Conservation (phyloP, 371 early-diverging fungal species). For the Saksenaea oblongispora region DNA sequence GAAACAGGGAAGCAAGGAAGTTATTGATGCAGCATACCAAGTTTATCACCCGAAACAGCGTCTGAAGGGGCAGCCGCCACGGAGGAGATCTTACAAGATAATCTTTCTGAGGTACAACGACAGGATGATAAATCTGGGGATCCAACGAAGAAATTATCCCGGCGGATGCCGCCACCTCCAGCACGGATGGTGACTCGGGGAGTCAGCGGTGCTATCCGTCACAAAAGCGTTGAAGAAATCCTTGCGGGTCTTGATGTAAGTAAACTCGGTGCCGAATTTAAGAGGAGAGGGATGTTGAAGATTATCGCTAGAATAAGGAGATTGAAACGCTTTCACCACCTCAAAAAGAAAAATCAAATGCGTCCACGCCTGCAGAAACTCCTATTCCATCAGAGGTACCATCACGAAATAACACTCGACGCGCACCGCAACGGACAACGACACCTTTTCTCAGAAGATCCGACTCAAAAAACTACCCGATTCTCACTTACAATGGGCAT, state of each 20-base stretch:
- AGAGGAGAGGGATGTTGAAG: not conserved
- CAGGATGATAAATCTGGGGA: not conserved
- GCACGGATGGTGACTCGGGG: conserved; percentile 76
- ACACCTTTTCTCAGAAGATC: conserved; percentile 24
- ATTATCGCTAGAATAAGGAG: conserved; percentile 1
- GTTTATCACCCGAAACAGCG: not conserved
- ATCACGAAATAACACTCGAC: not conserved
- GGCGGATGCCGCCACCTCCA: conserved; percentile 59
- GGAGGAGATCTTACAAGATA: not conserved
- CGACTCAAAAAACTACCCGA: conserved; percentile 35
- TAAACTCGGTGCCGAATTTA: not conserved
- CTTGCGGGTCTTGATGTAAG: conserved; percentile 50
- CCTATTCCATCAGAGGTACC: not conserved
- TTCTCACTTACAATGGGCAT: conserved; percentile 46
- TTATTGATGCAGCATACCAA: not conserved
- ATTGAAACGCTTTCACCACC: not conserved
- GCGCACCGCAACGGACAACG: conserved; percentile 24
- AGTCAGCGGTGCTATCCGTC: conserved; percentile 66
- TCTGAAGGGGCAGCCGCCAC: not conserved
- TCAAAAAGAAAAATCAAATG: conserved; percentile 4
- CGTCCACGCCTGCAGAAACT: not conserved
- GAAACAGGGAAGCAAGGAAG: not conserved
- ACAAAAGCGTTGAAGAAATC: conserved; percentile 63
- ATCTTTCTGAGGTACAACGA: not conserved
- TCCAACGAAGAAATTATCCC: conserved; percentile 7